These are phyloP conservation scores for Ensete glaucum DNA, from an alignment of 176 grass and related monocot species.

Conservation along the genomic window DNA sequence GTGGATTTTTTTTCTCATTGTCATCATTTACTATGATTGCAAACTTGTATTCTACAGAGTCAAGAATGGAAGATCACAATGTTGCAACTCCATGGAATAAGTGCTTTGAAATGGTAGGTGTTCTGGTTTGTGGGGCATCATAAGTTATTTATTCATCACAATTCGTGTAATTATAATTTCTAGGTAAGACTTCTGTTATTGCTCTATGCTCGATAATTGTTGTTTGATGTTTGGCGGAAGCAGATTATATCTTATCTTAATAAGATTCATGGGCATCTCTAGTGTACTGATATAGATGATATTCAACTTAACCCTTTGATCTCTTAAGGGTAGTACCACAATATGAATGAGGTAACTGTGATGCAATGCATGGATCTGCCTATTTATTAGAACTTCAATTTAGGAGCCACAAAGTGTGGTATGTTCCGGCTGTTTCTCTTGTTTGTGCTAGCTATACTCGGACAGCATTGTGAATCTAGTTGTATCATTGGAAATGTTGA, in stretches of 20 bases:
- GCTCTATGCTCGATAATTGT: background rate
- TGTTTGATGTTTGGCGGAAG: background rate
- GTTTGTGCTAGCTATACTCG: background rate
- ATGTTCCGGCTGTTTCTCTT: background rate
- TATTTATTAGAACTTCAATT: no score
- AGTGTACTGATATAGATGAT: background rate
- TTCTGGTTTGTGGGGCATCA: background rate
- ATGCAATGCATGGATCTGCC: no score
- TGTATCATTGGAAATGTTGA: background rate
- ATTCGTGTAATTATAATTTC: background rate
- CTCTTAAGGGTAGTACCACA: no score
- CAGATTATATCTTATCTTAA: background rate
- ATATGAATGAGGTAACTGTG: no score
- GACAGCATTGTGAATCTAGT: background rate
- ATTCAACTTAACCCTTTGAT: no score
- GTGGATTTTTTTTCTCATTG: background rate
- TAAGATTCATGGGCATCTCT: background rate
- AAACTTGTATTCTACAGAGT: conserved; percentile 35
- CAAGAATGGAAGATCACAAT: conserved; percentile 58
- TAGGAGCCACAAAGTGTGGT: background rate
- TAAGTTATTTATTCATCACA: background rate
- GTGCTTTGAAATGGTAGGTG: conserved; percentile 63
- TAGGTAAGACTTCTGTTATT: background rate
- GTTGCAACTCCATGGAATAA: conserved; percentile 51
- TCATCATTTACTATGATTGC: background rate